A percentile compares a stretch with the other conserved stretches of the same genome.
phyloP scores from a whole-genome alignment of 2,329 filamentous ascomycete genomes.

The Sporothrix phasma region DNA sequence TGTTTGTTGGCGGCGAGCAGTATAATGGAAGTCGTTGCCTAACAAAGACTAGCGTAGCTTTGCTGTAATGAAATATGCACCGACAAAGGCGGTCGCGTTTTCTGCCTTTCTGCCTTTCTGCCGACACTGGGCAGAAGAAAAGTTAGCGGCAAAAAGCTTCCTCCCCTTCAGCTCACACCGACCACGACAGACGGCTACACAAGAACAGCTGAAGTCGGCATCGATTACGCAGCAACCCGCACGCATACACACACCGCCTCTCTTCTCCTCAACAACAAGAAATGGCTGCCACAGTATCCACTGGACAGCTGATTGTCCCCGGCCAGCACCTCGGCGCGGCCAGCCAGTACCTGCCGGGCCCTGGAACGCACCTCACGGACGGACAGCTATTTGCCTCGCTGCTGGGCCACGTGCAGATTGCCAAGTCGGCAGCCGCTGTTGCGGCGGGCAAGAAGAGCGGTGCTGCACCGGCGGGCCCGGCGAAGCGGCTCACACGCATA shows the following conservation, averaged over 20 bases:
- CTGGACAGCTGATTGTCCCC: constrained; percentile 53
- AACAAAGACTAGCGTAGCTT: not conserved
- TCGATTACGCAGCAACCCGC: not conserved
- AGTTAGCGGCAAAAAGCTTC: constrained; percentile 3
- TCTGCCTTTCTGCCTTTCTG: too few relatives aligned
- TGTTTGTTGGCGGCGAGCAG: not conserved
- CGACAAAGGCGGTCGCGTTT: not conserved
- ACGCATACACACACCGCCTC: not conserved
- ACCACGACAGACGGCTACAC: not conserved
- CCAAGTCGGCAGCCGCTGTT: constrained; percentile 35
- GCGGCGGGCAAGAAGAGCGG: not conserved
- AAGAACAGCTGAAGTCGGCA: not conserved
- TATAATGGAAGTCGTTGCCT: not conserved
- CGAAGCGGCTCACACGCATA: constrained; percentile 51
- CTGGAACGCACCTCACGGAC: constrained; percentile 75
- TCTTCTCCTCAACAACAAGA: not conserved
- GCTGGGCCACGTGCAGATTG: constrained; percentile 57
- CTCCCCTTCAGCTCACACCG: not conserved
- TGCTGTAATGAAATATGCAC: not conserved
- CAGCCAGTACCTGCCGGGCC: constrained; percentile 58
- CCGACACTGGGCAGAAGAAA: not conserved
- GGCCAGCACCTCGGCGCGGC: constrained; percentile 68
- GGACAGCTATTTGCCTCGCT: constrained; percentile 72
- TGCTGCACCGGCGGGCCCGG: constrained; percentile 29
- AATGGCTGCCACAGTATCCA: not conserved